phyloP scores from a whole-genome alignment of 1,284 basidiomycete species.

The Porodaedalea pini region DNA sequence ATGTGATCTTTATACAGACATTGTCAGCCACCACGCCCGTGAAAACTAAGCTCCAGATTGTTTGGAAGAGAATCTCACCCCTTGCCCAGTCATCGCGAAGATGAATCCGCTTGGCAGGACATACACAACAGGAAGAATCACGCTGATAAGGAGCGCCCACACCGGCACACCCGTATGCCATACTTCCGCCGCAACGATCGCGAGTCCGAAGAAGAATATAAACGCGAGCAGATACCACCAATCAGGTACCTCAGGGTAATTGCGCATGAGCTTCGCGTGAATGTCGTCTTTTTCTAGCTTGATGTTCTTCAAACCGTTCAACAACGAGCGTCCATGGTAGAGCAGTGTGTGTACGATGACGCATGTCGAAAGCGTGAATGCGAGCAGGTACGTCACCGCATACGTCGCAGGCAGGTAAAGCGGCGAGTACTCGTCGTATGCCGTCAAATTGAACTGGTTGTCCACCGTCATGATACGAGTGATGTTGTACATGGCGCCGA shows the following conservation, averaged over 20 bases:
- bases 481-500: slow-evolving; percentile 77
- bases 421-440: slow-evolving; percentile 85
- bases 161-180: slow-evolving; percentile 86
- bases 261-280: slow-evolving; percentile 92
- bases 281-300: slow-evolving; percentile 88
- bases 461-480: slow-evolving; percentile 59
- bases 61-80: slow-evolving; percentile 39
- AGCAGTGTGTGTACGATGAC: slow-evolving; percentile 87
- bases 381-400: slow-evolving; percentile 84
- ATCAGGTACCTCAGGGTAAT: slow-evolving; percentile 91
- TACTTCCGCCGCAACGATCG: slow-evolving; percentile 78
- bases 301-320: slow-evolving; percentile 70
- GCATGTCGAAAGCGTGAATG: slow-evolving; percentile 82
- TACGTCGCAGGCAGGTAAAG: slow-evolving; percentile 88
- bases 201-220: slow-evolving; percentile 66
- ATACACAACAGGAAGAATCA: slow-evolving; percentile 80
- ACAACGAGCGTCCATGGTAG: slow-evolving; percentile 80
- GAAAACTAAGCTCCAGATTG: slow-evolving; percentile 7
- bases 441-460: slow-evolving; percentile 67
- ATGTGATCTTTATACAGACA: slow-evolving; percentile 48
- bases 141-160: slow-evolving; percentile 76
- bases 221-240: slow-evolving; percentile 86
- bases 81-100: slow-evolving; percentile 89
- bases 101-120: slow-evolving; percentile 90
- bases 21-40: background rate